Evolutionary conservation across 805 yeast species (phyloP), one percentile per base, ranked within the genome.

Genomic region (Kodamaea jinghongensis): DNA sequence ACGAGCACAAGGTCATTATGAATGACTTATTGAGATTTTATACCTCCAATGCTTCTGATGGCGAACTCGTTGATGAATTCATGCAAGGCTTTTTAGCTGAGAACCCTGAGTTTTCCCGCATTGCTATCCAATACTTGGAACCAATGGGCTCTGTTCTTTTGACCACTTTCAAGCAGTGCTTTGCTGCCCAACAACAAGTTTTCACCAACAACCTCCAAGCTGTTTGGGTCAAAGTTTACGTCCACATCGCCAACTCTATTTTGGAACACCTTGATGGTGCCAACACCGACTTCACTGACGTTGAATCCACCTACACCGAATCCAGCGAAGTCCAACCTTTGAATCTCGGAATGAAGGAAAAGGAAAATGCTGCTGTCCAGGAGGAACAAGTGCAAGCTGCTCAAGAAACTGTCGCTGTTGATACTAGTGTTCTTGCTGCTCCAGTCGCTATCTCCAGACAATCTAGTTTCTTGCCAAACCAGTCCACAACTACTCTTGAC

Each of bases 71-170:
- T 22, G 56, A 61, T 23, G 64, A 64, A 44, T 67, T 67, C 42
- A 52, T 66, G 50, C 39, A 35, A 25, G 60, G 54, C 35, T 69
- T 65, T 49, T 52, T 58, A 23, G 44, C 48, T 14, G 70, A 65
- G 36, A 61, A 67, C 45, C 52, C 49, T 6, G 42, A 46, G 6
- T 49, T 65, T 36, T 50, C 60, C 17, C 34, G 44, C 6, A 45
- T 43, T 13, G 61, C 63, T 2, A 46, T 51, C 5, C 41, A 46
- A 14, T 67, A 68, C 48, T 58, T 68, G 46, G 75, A 67, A 46
- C 66, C 68, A 22, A 60, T 69, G 69, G 73, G 73, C n/a, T 42
- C 54, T 23, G 60, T 66, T 7, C 50, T 69, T 34, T 56, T 67
- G 17, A 58, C 58, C 38, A 67, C 73, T 4, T 61, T 67, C 42